These are phyloP conservation scores for Epichloe typhina DNA, from an alignment of 2,329 filamentous ascomycete species.

Conservation along the genomic window DNA sequence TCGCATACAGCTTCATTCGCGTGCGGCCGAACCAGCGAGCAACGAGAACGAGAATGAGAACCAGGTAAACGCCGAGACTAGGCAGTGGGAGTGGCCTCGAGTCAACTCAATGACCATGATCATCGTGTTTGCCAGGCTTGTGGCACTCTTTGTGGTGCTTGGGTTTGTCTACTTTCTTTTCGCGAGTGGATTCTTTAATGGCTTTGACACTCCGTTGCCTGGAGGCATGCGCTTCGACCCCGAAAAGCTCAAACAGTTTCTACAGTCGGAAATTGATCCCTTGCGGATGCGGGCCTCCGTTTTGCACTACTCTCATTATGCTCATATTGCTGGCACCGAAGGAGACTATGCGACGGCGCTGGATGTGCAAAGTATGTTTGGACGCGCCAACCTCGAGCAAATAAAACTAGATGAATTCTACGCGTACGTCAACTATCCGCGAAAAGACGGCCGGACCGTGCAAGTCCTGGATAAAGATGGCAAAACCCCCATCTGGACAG, in stretches of 20 bases:
- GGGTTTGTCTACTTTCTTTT: constrained; percentile 75
- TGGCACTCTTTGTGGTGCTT: constrained; percentile 63
- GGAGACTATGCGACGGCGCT: constrained; percentile 78
- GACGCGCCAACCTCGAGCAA: constrained; percentile 57
- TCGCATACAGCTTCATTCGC: constrained; percentile 33
- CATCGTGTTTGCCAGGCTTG: constrained; percentile 57
- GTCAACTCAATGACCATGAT: constrained; percentile 31
- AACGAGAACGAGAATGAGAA: constrained; percentile 7
- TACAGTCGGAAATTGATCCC: constrained; percentile 60
- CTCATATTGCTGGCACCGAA: constrained; percentile 88
- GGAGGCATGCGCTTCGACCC: constrained; percentile 64
- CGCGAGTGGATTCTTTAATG: constrained; percentile 68
- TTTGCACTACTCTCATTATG: constrained; percentile 65
- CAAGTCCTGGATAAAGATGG: constrained; percentile 62
- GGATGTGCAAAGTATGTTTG: constrained; percentile 71
- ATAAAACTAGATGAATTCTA: constrained; percentile 66
- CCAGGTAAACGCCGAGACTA: constrained; percentile 11
- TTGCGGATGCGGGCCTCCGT: constrained; percentile 59
- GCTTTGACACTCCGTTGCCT: constrained; percentile 47
- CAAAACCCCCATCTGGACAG: constrained; percentile 55
- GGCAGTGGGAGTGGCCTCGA: constrained; percentile 20
- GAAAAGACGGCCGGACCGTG: constrained; percentile 60
- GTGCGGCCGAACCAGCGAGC: constrained; percentile 14
- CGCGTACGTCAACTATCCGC: constrained; percentile 89
- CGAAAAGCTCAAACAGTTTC: constrained; percentile 63